phyloP scores from a whole-genome alignment of 495 filamentous ascomycete genomes.

The Echria macrotheca region DNA sequence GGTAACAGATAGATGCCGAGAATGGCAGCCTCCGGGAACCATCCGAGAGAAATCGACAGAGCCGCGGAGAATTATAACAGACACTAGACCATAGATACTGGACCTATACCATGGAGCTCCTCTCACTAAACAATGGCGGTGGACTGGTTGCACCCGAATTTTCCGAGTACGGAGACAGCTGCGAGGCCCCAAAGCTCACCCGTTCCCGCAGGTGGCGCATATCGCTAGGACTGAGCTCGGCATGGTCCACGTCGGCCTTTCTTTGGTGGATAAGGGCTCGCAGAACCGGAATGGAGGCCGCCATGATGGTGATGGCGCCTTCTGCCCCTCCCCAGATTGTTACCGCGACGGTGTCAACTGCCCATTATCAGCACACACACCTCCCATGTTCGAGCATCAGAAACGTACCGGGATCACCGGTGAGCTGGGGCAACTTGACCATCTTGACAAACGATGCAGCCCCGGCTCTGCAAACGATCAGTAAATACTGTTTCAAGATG shows the following conservation, averaged over 20 bases:
- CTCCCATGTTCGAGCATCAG: background rate
- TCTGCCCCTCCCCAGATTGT: constrained; percentile 30
- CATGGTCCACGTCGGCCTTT: background rate
- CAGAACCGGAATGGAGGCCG: constrained; percentile 32
- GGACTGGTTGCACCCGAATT: no score
- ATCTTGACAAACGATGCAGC: constrained; percentile 20
- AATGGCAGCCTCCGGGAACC: no score
- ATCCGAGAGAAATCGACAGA: no score
- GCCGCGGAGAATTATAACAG: no score
- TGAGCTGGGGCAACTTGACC: constrained; percentile 11
- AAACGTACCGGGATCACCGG: constrained; percentile 15
- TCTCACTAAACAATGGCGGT: no score
- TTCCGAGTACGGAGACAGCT: no score
- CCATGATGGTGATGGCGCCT: constrained; percentile 31
- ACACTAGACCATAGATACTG: no score
- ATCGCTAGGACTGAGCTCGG: constrained; percentile 1
- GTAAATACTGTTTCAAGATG: background rate
- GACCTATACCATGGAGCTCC: no score
- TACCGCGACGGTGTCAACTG: constrained; percentile 27
- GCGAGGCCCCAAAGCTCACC: background rate
- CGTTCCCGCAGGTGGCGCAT: background rate
- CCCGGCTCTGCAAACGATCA: constrained; percentile 12
- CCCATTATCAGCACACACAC: background rate
- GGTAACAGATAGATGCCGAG: no score
- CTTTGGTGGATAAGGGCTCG: constrained; percentile 21